Conservation (phyloP, 768 basidiomycete species). For the Tulasnella sp. region DNA sequence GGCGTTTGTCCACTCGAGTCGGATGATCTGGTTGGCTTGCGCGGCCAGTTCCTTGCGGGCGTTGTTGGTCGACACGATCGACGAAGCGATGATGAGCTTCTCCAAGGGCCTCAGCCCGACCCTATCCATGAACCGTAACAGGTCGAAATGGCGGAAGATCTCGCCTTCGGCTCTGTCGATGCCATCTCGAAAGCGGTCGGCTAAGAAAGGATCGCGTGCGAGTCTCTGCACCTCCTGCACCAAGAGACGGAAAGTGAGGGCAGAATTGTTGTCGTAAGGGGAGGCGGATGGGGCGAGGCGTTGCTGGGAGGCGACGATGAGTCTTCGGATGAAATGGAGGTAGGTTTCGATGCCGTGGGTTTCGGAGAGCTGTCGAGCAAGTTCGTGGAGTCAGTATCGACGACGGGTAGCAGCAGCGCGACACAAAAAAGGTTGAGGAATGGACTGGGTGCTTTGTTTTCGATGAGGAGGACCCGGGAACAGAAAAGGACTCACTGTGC, state of each 20-base stretch:
- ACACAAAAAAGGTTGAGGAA: not conserved
- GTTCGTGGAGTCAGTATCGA: constrained; percentile 33
- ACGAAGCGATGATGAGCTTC: constrained; percentile 72
- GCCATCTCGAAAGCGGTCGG: constrained; percentile 88
- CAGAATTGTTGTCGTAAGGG: constrained; percentile 63
- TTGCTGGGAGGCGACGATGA: constrained; percentile 84
- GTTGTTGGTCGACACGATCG: constrained; percentile 64
- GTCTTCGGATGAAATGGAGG: constrained; percentile 94
- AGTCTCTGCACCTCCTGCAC: constrained; percentile 88
- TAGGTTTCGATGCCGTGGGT: constrained; percentile 97
- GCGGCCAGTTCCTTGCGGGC: constrained; percentile 60
- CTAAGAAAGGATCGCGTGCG: constrained; percentile 85
- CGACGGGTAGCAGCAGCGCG: not conserved
- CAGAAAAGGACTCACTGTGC: constrained; percentile 66
- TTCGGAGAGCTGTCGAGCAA: constrained; percentile 75
- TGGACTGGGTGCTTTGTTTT: not conserved
- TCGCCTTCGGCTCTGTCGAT: constrained; percentile 88
- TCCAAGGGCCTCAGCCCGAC: constrained; percentile 80
- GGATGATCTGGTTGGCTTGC: constrained; percentile 69
- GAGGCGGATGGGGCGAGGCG: constrained; percentile 62
- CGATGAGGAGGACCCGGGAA: constrained; percentile 25
- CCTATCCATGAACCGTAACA: constrained; percentile 80
- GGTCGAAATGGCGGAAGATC: constrained; percentile 79
- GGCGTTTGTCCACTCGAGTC: constrained; percentile 78
- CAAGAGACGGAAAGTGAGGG: constrained; percentile 80